Base-by-base conservation (phyloP, 1,284 basidiomycete genomes). In the Cryptococcus sp. region DNA sequence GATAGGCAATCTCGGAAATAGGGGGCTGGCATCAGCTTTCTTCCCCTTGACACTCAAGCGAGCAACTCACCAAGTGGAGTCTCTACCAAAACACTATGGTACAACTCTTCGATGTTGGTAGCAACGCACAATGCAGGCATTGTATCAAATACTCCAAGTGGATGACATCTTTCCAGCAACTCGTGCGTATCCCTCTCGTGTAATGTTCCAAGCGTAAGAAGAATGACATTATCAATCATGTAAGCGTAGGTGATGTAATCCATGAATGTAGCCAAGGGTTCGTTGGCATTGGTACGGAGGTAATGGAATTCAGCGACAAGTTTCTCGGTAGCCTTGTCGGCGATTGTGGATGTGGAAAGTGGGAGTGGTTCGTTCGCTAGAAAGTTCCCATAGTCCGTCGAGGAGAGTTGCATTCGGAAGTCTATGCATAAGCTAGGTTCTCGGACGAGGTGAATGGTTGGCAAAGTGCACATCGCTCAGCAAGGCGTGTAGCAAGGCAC, bases 171-270 rank as follows among this genome's bases (percentile, higher is more conserved):
- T 64, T 96, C 91, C 37, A 98, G 78, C 9, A 99, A 82, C 72
- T 99, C 96, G 68, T 97, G 91, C 1, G 94, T 98, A 75, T 98
- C 94, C 57, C 96, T 82, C 75, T 97, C 94, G 69, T 98, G 94
- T 37, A 99, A 78, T 1, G 94, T 98, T 34, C 96, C 96, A 18
- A 96, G 96, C 59, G 98, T 98, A 66, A 99, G 82, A 47, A 98
- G 82, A 57, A 98, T 87, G 68, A 98, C 90, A 73, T 99, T 99
- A 83, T 99, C 96, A 68, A 99, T 98, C 96, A 99, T 99, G 78
- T 98, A 99, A 24, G 85, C 90, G 53, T 71, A 88, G 83, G 93
- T 98, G 76, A 99, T 90, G 75, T 98, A 99, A 72, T 98, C 96
- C 59, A 99, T 79, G 73, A 99, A 98, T 69, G 86, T 94, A 70